Conservation (phyloP, 306 rosid genomes). For the Cicer bijugum region DNA sequence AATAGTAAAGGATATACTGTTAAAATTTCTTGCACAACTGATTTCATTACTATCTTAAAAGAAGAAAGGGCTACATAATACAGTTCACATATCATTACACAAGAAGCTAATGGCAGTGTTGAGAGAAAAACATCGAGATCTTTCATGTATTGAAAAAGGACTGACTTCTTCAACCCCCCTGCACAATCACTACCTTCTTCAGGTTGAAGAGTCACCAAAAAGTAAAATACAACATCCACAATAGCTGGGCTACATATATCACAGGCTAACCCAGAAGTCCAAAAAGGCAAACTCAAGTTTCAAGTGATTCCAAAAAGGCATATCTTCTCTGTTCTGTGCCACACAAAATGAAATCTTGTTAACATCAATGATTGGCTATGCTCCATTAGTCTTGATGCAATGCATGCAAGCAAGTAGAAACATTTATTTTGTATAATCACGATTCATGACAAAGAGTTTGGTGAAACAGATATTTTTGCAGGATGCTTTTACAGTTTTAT, state of each 20-base stretch:
- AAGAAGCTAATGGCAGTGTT: slow-evolving; percentile 10
- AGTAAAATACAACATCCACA: slow-evolving; percentile 49
- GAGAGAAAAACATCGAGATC: slow-evolving; percentile 26
- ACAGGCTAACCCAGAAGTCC: slow-evolving; percentile 38
- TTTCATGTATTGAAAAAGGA: slow-evolving; percentile 4
- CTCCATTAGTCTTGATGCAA: slow-evolving; percentile 21
- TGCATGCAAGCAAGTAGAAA: slow-evolving; percentile 29
- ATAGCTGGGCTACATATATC: slow-evolving; percentile 28
- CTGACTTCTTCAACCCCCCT: slow-evolving; percentile 37
- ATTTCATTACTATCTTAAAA: neutral
- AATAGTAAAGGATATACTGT: no score
- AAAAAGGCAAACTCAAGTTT: slow-evolving; percentile 25
- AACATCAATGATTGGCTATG: slow-evolving; percentile 30
- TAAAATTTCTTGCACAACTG: no score
- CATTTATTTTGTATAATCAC: slow-evolving; percentile 19
- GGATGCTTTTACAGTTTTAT: neutral
- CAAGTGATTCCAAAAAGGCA: slow-evolving; percentile 38
- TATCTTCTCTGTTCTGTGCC: slow-evolving; percentile 45
- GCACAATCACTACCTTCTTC: slow-evolving; percentile 46
- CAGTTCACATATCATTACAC: slow-evolving; percentile 32
- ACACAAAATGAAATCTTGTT: slow-evolving; percentile 42
- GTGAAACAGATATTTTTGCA: slow-evolving; percentile 6
- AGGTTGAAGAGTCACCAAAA: slow-evolving; percentile 43
- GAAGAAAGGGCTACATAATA: slow-evolving; percentile 22
- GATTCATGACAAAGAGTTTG: slow-evolving; percentile 28